Evolutionary conservation across 2,329 filamentous ascomycete genomes (phyloP).

Genomic region (Pseudocercospora pini-densiflorae): DNA sequence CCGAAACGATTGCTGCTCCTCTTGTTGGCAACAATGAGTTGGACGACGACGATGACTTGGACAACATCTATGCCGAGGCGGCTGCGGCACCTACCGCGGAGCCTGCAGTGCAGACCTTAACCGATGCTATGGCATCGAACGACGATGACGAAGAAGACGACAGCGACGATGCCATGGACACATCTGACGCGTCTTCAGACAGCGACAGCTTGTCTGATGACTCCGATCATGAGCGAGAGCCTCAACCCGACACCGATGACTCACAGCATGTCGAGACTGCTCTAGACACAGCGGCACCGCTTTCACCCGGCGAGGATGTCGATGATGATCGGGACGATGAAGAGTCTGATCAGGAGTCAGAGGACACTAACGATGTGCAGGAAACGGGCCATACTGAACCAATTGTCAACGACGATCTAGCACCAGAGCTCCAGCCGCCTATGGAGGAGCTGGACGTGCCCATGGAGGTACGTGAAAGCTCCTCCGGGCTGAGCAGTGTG

Average conservation of each 20-base stretch:
- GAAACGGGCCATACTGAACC: conserved; percentile 2
- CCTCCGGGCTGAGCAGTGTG: conserved; percentile 17
- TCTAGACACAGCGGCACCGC: not conserved
- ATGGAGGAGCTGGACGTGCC: conserved; percentile 24
- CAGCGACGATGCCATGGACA: conserved; percentile 31
- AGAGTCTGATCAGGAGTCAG: conserved; percentile 21
- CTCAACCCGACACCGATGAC: not conserved
- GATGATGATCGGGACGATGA: conserved; percentile 1
- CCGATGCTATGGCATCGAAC: conserved; percentile 1
- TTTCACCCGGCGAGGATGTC: not conserved
- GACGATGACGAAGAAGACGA: conserved; percentile 18
- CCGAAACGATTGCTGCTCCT: not conserved
- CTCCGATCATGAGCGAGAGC: not conserved
- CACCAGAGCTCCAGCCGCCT: conserved; percentile 44
- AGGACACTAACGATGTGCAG: conserved; percentile 6
- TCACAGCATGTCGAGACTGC: not conserved
- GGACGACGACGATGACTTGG: conserved; percentile 19
- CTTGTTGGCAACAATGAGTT: not conserved
- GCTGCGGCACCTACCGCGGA: not conserved
- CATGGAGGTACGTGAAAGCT: conserved; percentile 23
- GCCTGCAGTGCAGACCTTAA: conserved; percentile 4
- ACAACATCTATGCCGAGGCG: conserved; percentile 13
- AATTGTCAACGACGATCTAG: conserved; percentile 38
- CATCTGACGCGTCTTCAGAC: conserved; percentile 23
- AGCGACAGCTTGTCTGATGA: conserved; percentile 7